Conservation (phyloP, 495 filamentous ascomycete species). For the Diplogelasinospora grovesii region DNA sequence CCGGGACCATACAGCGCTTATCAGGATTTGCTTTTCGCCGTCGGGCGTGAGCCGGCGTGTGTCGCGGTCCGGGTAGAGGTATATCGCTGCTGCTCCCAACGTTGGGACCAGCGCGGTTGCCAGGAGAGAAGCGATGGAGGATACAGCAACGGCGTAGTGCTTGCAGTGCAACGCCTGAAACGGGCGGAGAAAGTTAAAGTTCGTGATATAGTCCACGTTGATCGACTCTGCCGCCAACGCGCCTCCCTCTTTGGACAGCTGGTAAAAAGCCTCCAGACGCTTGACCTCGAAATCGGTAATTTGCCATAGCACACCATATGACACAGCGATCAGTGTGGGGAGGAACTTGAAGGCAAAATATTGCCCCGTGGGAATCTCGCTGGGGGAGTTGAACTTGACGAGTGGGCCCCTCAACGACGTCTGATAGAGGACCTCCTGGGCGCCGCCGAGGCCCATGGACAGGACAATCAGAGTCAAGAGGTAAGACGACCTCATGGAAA, state of each 20-base stretch:
- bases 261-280: constrained; percentile 68
- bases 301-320: constrained; percentile 70
- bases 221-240: constrained; percentile 60
- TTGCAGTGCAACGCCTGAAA: constrained; percentile 50
- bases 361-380: constrained; percentile 40
- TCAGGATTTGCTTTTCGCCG: constrained; percentile 43
- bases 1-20: constrained; percentile 54
- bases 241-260: constrained; percentile 58
- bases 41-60: constrained; percentile 22
- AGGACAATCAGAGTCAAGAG: constrained; percentile 47
- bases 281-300: constrained; percentile 68
- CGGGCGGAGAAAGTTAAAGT: constrained; percentile 56
- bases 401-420: constrained; percentile 40
- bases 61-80: constrained; percentile 42
- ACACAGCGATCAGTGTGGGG: constrained; percentile 59
- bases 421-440: constrained; percentile 57
- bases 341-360: constrained; percentile 71
- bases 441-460: constrained; percentile 47
- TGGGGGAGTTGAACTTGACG: constrained; percentile 44
- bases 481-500: constrained; percentile 63
- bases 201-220: constrained; percentile 66
- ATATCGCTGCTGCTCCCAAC: constrained; percentile 51
- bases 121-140: constrained; percentile 53
- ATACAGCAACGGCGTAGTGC: constrained; percentile 61
- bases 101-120: constrained; percentile 59